These are phyloP conservation scores for Lotus japonicus DNA, from an alignment of 306 rosid species.

Conservation along the genomic window DNA sequence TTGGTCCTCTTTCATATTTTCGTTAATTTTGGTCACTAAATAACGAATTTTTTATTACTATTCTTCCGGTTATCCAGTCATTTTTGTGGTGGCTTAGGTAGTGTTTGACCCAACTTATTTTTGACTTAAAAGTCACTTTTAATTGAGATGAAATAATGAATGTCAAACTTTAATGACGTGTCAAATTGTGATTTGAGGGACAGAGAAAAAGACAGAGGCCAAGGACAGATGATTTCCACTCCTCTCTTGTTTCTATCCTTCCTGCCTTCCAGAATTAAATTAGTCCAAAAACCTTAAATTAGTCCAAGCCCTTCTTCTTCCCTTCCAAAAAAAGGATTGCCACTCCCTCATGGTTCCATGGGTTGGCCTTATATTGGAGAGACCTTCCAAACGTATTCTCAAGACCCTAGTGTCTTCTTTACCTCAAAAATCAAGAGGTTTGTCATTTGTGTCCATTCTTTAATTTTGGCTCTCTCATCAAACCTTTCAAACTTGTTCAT, in stretches of 20 bases:
- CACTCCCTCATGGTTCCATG: constrained; percentile 88
- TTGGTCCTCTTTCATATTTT: no score
- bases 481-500: background rate
- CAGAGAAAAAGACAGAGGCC: no score
- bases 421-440: constrained; percentile 63
- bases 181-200: no score
- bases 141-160: no score
- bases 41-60: no score
- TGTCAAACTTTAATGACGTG: no score
- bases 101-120: no score
- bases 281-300: constrained; percentile 5
- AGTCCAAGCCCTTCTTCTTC: constrained; percentile 41
- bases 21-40: no score
- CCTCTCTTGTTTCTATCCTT: background rate
- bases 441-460: background rate
- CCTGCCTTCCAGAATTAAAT: background rate
- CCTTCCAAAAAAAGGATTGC: constrained; percentile 22
- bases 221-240: no score
- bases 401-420: constrained; percentile 84
- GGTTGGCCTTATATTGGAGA: constrained; percentile 96
- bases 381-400: constrained; percentile 90
- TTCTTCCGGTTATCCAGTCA: no score
- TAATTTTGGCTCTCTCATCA: background rate
- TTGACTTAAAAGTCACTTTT: no score
- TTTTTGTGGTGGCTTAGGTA: no score